A percentile compares a stretch with the other conserved stretches of the same genome.
Conservation (phyloP, 306 rosid species). For the Prunus mume region DNA sequence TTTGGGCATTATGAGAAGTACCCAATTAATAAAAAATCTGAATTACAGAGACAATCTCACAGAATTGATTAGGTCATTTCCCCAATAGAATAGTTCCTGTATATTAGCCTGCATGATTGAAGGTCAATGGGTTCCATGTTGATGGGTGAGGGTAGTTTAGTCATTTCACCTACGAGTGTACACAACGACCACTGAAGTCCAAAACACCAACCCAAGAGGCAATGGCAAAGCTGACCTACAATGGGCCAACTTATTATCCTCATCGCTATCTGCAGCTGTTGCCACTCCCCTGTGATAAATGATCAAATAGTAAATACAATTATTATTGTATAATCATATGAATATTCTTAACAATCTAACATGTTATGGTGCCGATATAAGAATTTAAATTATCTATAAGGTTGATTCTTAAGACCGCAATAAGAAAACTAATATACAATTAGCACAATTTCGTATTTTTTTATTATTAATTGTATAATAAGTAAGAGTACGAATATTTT, state of each 20-base stretch:
- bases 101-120: constrained; percentile 5
- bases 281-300: constrained; percentile 38
- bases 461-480: too few species aligned
- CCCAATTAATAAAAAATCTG: background rate
- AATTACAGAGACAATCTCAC: background rate
- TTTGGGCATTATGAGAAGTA: background rate
- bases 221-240: constrained; percentile 54
- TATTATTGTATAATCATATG: background rate
- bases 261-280: constrained; percentile 69
- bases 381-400: too few species aligned
- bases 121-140: constrained; percentile 36
- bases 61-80: background rate
- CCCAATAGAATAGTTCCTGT: background rate
- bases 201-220: constrained; percentile 26
- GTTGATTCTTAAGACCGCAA: too few species aligned
- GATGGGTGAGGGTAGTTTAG: constrained; percentile 18
- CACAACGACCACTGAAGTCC: constrained; percentile 39
- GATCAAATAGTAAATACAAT: background rate
- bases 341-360: too few species aligned
- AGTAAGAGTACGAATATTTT: too few species aligned
- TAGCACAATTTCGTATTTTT: too few species aligned
- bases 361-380: too few species aligned
- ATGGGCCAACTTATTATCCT: constrained; percentile 67
- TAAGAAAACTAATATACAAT: too few species aligned
- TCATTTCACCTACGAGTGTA: constrained; percentile 22